phyloP scores from a whole-genome alignment of 2,329 filamentous ascomycete species.

The Fusarium sp. region DNA sequence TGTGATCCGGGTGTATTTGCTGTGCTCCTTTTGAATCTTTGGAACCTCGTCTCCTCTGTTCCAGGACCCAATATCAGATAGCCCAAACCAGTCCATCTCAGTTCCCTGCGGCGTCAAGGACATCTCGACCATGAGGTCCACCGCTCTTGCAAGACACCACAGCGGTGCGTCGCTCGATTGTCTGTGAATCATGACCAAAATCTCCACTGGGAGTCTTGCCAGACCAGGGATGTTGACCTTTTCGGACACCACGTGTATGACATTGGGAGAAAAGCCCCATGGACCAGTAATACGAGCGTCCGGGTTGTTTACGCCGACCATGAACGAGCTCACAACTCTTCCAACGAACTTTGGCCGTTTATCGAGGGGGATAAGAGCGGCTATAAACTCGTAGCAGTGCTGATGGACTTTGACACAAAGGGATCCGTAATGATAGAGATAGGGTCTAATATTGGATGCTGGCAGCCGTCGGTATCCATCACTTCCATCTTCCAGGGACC shows the following conservation, averaged over 20 bases:
- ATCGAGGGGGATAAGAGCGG: neutral
- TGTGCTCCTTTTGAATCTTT: neutral
- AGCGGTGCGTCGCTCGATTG: neutral
- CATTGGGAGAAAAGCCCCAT: neutral
- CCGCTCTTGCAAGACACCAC: neutral
- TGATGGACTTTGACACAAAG: neutral
- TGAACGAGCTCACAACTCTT: neutral
- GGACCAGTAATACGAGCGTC: neutral
- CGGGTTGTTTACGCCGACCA: neutral
- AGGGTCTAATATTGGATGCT: rapidly evolving
- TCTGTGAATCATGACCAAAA: neutral
- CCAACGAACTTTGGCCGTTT: neutral
- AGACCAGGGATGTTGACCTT: neutral
- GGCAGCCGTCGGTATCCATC: neutral
- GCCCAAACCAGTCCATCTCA: neutral
- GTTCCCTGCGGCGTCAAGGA: neutral
- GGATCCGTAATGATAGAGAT: neutral
- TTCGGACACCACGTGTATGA: neutral
- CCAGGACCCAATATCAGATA: neutral
- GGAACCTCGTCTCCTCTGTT: neutral
- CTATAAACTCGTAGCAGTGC: neutral
- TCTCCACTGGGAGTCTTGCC: neutral
- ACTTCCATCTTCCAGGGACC: neutral
- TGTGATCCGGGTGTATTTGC: neutral
- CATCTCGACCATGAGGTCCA: neutral